Base-by-base conservation (phyloP, 768 basidiomycete species). In the Lentinula edodes region DNA sequence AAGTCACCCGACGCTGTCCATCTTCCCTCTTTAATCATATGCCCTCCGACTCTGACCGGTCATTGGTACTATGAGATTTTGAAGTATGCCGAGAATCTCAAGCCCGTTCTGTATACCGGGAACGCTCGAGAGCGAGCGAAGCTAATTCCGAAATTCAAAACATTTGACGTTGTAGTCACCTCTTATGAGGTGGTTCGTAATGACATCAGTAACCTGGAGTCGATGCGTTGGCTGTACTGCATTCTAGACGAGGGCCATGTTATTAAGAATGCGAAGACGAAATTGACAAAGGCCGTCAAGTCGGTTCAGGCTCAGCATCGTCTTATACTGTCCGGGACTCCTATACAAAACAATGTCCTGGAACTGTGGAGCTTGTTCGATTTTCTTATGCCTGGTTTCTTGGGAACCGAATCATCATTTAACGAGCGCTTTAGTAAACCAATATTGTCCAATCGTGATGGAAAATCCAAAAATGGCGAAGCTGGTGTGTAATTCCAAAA, bases 351-450 rank as follows among this genome's bases (percentile, higher is more conserved):
- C 72, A 98, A 99, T 70, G 95, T 99, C 2, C 79, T 99, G 53
- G 97, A 99, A 71, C 77, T 99, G 2, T 99, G 97, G 97, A 97
- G 93, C 73, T 76, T 99, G 48, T 99, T 99, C 73, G 97, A 99
- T 74, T 99, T 98, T 76, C 77, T 99, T 66, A 99, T 99, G 97
- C 97, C 97, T 15, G 97, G 97, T 3, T 98, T 99, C 77, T 78
- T 99, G 56, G 97, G 97, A n/a, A 94, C 90, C 12, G 97, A 98
- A 72, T 73, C 87, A 13, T 89, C 88, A 2, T 99, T 99, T 78
- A 96, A 93, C 67, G 95, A 98, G 61, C 85, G 93, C 35, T 99
- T 97, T 70, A 89, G 93, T 63, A 97, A 95, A 70, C 97, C 97
- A 1, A 98, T 99, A 52, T 76, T 97, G 56, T 91, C 93, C 6